Evolutionary conservation across 208 protist species (phyloP).

Genomic region (Wallacemonas sp.): DNA sequence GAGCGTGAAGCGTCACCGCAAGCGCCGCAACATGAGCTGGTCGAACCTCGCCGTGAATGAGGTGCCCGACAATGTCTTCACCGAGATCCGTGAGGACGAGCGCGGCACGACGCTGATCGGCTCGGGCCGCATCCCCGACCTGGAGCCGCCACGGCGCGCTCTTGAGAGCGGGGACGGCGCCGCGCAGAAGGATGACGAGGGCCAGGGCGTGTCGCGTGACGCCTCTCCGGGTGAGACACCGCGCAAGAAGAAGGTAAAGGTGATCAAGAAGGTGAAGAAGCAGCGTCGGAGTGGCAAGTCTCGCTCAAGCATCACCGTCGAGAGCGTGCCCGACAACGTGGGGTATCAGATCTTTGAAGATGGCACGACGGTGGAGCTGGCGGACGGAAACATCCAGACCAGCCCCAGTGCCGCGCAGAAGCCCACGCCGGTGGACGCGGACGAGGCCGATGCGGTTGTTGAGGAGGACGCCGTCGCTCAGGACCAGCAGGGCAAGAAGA

Average conservation of each 20-base stretch:
- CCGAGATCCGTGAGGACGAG: constrained; percentile 55
- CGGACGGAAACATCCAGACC: no score
- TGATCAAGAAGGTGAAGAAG: constrained; percentile 3
- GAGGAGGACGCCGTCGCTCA: no score
- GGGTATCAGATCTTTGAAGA: constrained; percentile 40
- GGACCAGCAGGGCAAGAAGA: no score
- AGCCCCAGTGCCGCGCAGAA: no score
- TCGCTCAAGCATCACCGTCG: constrained; percentile 14
- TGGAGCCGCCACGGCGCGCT: constrained; percentile 1
- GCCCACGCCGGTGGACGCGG: no score
- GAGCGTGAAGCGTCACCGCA: constrained; percentile 19
- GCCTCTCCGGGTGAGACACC: constrained; percentile 2
- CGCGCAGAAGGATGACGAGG: neutral
- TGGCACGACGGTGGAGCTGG: constrained; percentile 20
- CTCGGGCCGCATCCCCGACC: constrained; percentile 20
- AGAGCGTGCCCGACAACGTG: constrained; percentile 36
- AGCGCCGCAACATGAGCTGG: constrained; percentile 34
- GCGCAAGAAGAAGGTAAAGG: neutral
- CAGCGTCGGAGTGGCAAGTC: constrained; percentile 9
- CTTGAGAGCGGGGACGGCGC: neutral
- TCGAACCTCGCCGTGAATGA: constrained; percentile 32
- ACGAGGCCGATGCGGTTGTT: no score
- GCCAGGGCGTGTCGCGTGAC: neutral
- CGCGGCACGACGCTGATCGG: constrained; percentile 35
- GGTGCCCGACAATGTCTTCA: constrained; percentile 48